A percentile compares a stretch with the other conserved stretches of the same genome.
These are phyloP conservation scores for Perkinsus olseni DNA, from an alignment of 169 alveolate species.

Conservation along the genomic window DNA sequence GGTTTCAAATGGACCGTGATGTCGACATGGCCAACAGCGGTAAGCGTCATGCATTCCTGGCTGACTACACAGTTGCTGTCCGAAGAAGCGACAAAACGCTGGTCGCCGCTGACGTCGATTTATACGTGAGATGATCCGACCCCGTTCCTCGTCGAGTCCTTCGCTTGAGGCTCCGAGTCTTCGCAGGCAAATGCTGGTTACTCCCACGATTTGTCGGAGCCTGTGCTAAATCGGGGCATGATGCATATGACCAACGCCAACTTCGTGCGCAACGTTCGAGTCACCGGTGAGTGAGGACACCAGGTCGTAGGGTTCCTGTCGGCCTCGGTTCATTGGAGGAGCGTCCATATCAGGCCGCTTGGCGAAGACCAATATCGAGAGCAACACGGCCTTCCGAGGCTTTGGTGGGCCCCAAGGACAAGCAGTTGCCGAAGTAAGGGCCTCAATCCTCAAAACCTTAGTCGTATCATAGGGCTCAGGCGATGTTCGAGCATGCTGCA, in stretches of 20 bases:
- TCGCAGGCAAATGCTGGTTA: not conserved
- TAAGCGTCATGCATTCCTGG: not conserved
- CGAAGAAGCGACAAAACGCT: not conserved
- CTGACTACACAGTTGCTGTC: not conserved
- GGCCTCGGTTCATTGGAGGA: not conserved
- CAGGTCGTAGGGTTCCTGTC: not conserved
- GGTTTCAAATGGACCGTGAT: not conserved
- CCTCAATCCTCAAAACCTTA: not conserved
- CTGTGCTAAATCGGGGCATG: not conserved
- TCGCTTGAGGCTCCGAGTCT: not conserved
- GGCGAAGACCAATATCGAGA: slow-evolving; percentile 2
- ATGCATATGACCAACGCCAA: not conserved
- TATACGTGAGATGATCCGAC: not conserved
- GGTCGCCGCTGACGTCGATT: not conserved
- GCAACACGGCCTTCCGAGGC: slow-evolving; percentile 15
- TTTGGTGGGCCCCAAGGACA: slow-evolving; percentile 17
- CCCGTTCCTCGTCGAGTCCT: not conserved
- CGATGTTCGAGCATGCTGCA: not conserved
- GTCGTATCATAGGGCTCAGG: not conserved
- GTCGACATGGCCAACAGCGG: not conserved
- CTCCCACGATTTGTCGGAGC: not conserved
- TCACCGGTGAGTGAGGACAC: not conserved
- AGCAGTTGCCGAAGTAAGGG: not conserved
- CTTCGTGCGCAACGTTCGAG: not conserved
- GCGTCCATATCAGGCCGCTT: not conserved